phyloP scores from a whole-genome alignment of 169 alveolate species.

The Plasmodium chabaudi region DNA sequence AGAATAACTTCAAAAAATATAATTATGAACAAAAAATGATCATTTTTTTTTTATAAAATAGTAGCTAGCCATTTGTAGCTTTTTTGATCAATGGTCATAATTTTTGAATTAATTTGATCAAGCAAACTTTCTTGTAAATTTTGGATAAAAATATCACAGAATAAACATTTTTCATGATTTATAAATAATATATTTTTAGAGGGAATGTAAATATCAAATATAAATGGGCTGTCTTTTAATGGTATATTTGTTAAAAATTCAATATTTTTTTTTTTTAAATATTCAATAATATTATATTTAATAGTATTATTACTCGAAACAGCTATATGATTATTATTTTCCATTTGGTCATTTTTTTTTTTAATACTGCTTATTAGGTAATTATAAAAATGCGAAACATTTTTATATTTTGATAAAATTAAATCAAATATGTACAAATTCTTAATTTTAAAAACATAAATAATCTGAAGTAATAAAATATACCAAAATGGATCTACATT shows the following conservation, averaged over 20 bases:
- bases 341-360: slow-evolving; percentile 4
- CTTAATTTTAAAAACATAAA: slow-evolving; percentile 30
- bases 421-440: slow-evolving; percentile 35
- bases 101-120: slow-evolving; percentile 24
- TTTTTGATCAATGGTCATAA: slow-evolving; percentile 5
- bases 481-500: slow-evolving; percentile 34
- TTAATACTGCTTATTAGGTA: slow-evolving; percentile 2
- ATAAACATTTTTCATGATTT: slow-evolving; percentile 19
- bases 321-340: no score
- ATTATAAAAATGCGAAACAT: slow-evolving; percentile 18
- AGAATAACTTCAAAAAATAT: no score
- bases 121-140: slow-evolving; percentile 21
- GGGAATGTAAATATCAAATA: slow-evolving; percentile 48
- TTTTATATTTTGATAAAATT: slow-evolving; percentile 9
- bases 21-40: no score
- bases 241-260: slow-evolving; percentile 10
- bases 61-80: neutral
- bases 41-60: no score
- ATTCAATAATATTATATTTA: slow-evolving; percentile 11
- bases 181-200: slow-evolving; percentile 27
- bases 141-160: slow-evolving; percentile 34
- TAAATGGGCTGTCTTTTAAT: slow-evolving; percentile 55
- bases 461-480: slow-evolving; percentile 28
- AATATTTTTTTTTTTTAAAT: slow-evolving; percentile 5
- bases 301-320: neutral